These are phyloP conservation scores for Sporothrix humicola DNA, from an alignment of 2,329 filamentous ascomycete species.

Conservation along the genomic window DNA sequence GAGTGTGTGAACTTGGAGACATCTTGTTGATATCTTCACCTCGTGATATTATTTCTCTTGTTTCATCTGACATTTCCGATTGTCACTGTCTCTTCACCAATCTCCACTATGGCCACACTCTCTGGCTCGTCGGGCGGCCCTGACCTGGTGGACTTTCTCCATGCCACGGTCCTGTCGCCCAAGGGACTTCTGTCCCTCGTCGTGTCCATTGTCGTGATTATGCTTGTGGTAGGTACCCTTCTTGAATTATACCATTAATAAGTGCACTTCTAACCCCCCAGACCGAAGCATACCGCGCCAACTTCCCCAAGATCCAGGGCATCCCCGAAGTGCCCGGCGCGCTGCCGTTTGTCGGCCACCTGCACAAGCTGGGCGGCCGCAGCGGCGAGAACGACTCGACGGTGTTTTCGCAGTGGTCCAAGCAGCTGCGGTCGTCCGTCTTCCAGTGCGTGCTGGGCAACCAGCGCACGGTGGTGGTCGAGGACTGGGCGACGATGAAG, in stretches of 20 bases:
- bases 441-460: slow-evolving; percentile 30
- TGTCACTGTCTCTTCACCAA: background rate
- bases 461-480: slow-evolving; percentile 26
- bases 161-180: slow-evolving; percentile 21
- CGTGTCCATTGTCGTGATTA: background rate
- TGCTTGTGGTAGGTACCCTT: too few species aligned
- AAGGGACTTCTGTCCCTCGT: slow-evolving; percentile 17
- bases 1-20: too few species aligned
- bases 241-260: too few species aligned
- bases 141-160: slow-evolving; percentile 20
- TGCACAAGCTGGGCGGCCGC: slow-evolving; percentile 24
- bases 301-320: slow-evolving; percentile 24
- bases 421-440: background rate
- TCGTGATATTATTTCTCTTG: background rate
- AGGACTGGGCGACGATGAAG: slow-evolving; percentile 28
- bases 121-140: slow-evolving; percentile 12
- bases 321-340: slow-evolving; percentile 28
- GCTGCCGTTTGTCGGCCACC: slow-evolving; percentile 27
- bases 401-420: slow-evolving; percentile 19
- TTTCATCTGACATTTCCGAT: background rate
- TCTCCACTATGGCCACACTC: background rate
- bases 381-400: slow-evolving; percentile 25
- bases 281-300: slow-evolving; percentile 28
- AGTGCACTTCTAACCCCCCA: background rate
- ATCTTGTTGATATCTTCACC: background rate